Evolutionary conservation across 2,329 filamentous ascomycete species (phyloP).

Genomic region (Tetracladium maxilliforme): DNA sequence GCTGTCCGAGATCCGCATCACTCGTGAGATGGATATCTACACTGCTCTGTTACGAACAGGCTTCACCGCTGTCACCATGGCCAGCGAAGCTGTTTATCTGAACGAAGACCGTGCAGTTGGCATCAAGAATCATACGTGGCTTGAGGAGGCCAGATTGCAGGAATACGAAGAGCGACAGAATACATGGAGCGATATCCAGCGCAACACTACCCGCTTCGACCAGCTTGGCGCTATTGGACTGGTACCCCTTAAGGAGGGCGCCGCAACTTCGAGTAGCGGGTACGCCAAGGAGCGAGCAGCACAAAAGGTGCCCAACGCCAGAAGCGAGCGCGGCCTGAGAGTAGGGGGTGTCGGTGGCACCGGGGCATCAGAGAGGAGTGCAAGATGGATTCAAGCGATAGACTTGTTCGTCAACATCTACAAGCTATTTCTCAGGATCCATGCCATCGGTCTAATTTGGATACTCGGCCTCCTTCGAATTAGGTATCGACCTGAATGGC

Average conservation of each 20-base stretch:
- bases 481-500: conserved; percentile 45
- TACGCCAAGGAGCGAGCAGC: conserved; percentile 59
- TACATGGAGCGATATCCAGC: too few relatives aligned
- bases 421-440: conserved; percentile 43
- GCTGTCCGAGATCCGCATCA: conserved; percentile 65
- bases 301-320: conserved; percentile 31
- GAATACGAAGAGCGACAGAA: conserved; percentile 69
- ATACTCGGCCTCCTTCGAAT: conserved; percentile 45
- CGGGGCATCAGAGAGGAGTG: conserved; percentile 64
- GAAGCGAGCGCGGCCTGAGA: conserved; percentile 24
- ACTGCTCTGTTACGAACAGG: conserved; percentile 76
- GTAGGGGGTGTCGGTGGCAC: conserved; percentile 61
- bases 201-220: conserved; percentile 34
- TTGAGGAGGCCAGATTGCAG: conserved; percentile 72
- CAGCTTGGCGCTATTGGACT: conserved; percentile 37
- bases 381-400: conserved; percentile 61
- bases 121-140: conserved; percentile 68
- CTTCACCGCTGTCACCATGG: conserved; percentile 79
- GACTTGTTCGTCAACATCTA: conserved; percentile 68
- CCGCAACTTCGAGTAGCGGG: conserved; percentile 38
- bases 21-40: conserved; percentile 89
- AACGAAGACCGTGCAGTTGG: conserved; percentile 74
- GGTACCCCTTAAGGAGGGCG: conserved; percentile 21
- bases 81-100: conserved; percentile 88
- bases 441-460: conserved; percentile 36